Conservation (phyloP, 805 yeast genomes). For the Yarrowia sp. region DNA sequence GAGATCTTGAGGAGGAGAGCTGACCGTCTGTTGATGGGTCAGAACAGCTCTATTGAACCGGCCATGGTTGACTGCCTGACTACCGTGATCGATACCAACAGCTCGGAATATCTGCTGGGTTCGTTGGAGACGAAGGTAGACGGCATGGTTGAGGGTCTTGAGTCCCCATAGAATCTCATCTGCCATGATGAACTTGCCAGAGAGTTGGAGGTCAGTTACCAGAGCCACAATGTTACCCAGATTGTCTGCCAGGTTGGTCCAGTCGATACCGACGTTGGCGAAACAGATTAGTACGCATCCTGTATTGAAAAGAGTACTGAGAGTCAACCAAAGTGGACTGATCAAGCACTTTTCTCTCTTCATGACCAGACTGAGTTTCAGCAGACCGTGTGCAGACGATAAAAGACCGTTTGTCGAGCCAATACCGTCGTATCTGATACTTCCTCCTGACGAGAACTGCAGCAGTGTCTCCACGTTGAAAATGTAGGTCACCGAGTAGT, state of each 20-base stretch:
- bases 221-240: slow-evolving; percentile 41
- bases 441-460: slow-evolving; percentile 41
- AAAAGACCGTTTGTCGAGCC: slow-evolving; percentile 49
- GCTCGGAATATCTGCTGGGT: slow-evolving; percentile 52
- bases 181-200: slow-evolving; percentile 55
- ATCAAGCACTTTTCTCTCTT: slow-evolving; percentile 47
- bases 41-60: slow-evolving; percentile 34
- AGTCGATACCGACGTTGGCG: slow-evolving; percentile 54
- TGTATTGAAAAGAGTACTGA: slow-evolving; percentile 52
- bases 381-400: slow-evolving; percentile 50
- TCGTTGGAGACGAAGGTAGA: slow-evolving; percentile 56
- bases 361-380: slow-evolving; percentile 45
- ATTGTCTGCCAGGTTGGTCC: slow-evolving; percentile 39
- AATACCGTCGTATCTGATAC: slow-evolving; percentile 45
- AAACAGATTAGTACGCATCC: slow-evolving; percentile 53
- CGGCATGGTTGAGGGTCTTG: slow-evolving; percentile 61
- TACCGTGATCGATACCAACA: slow-evolving; percentile 62
- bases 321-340: slow-evolving; percentile 63
- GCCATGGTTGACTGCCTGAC: slow-evolving; percentile 56
- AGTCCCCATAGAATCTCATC: slow-evolving; percentile 69
- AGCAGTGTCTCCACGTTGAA: slow-evolving; percentile 42
- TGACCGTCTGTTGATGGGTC: slow-evolving; percentile 19
- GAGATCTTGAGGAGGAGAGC: slow-evolving; percentile 33
- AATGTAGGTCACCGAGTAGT: slow-evolving; percentile 35
- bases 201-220: slow-evolving; percentile 42